These are phyloP conservation scores for Hevea brasiliensis DNA, from an alignment of 345 rosid species.

Conservation along the genomic window DNA sequence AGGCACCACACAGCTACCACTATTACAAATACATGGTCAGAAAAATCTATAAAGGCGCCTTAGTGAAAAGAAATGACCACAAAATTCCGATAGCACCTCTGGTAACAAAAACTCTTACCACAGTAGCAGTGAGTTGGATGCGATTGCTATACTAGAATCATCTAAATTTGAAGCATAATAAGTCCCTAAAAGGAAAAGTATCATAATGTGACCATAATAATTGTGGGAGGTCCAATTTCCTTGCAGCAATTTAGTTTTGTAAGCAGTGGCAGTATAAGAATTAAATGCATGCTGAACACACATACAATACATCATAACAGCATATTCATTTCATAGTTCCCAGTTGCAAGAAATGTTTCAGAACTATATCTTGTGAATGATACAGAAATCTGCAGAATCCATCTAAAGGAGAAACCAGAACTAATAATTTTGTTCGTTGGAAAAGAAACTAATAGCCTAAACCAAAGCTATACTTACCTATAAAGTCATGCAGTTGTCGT, in stretches of 20 bases:
- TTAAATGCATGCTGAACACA: too few relatives aligned
- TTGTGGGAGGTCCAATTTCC: too few relatives aligned
- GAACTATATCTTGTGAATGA: not conserved
- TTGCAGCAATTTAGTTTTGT: too few relatives aligned
- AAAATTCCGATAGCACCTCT: not conserved
- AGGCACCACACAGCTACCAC: not conserved
- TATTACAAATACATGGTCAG: too few relatives aligned
- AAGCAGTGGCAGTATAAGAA: too few relatives aligned
- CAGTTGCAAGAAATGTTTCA: not conserved
- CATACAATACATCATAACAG: too few relatives aligned
- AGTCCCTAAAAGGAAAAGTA: not conserved
- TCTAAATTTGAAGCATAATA: not conserved
- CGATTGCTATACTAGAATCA: not conserved
- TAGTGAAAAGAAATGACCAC: not conserved
- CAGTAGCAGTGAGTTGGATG: not conserved
- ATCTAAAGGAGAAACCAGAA: not conserved
- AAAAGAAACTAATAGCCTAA: not conserved
- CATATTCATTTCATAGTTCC: not conserved
- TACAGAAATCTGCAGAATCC: not conserved
- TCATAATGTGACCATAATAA: not conserved
- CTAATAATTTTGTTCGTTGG: not conserved
- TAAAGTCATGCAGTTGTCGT: conserved; percentile 73
- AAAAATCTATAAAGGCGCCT: too few relatives aligned
- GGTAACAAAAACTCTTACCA: not conserved
- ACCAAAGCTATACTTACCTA: conserved; percentile 48